Evolutionary conservation across 768 basidiomycete species (phyloP).

Genomic region (Leccinum broughii): DNA sequence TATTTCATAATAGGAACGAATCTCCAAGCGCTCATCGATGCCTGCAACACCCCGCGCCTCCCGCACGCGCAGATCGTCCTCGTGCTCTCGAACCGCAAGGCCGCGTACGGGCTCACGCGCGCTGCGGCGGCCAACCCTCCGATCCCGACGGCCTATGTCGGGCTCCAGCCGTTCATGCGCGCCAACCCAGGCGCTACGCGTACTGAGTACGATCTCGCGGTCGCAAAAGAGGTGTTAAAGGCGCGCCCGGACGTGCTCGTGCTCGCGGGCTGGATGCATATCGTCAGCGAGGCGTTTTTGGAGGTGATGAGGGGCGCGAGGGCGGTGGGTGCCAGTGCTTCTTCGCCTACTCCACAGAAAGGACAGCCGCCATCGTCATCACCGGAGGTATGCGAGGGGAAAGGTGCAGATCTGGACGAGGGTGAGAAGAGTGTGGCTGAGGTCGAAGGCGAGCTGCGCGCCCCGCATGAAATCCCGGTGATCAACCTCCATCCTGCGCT

Average conservation of each 20-base stretch:
- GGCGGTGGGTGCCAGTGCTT: slow-evolving; percentile 13
- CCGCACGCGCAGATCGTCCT: slow-evolving; percentile 70
- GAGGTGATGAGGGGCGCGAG: slow-evolving; percentile 53
- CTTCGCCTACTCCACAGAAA: too few species aligned
- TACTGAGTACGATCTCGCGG: slow-evolving; percentile 81
- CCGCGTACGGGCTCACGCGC: slow-evolving; percentile 86
- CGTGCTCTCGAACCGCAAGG: slow-evolving; percentile 91
- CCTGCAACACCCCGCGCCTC: slow-evolving; percentile 43
- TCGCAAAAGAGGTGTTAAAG: slow-evolving; percentile 65
- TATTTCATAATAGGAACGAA: slow-evolving; percentile 68
- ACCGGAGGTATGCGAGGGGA: background rate
- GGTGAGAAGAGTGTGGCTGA: slow-evolving; percentile 7
- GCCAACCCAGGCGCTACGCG: slow-evolving; percentile 70
- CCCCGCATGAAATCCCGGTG: slow-evolving; percentile 58
- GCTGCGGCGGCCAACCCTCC: slow-evolving; percentile 66
- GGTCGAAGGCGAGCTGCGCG: slow-evolving; percentile 30
- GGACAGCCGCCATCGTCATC: background rate
- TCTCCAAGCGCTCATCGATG: slow-evolving; percentile 94
- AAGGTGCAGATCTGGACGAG: background rate
- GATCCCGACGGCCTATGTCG: slow-evolving; percentile 81
- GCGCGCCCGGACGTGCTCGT: slow-evolving; percentile 82
- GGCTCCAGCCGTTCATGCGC: slow-evolving; percentile 82
- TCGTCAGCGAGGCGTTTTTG: slow-evolving; percentile 81
- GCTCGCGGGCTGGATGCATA: slow-evolving; percentile 99
- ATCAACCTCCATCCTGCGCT: slow-evolving; percentile 98